phyloP scores from a whole-genome alignment of 2,329 filamentous ascomycete genomes.

The Cladophialophora carrionii region DNA sequence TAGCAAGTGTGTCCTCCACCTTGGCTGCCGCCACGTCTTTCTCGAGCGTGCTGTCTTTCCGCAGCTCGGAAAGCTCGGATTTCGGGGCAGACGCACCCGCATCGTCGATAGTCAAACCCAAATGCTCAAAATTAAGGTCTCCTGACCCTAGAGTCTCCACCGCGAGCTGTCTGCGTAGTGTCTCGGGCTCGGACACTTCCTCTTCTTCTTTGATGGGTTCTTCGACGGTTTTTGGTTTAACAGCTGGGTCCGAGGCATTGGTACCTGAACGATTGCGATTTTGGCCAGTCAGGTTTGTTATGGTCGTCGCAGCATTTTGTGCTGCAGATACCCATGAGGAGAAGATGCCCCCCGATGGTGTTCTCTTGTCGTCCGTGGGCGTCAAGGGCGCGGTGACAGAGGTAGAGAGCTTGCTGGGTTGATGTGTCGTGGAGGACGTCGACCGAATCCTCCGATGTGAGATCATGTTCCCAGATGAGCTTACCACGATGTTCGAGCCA shows the following conservation, averaged over 20 bases:
- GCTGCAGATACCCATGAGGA: slow-evolving; percentile 90
- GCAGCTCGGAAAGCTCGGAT: slow-evolving; percentile 43
- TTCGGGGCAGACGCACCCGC: slow-evolving; percentile 42
- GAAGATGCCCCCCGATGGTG: slow-evolving; percentile 69
- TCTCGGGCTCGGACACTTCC: slow-evolving; percentile 44
- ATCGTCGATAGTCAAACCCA: slow-evolving; percentile 65
- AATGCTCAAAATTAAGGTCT: slow-evolving; percentile 83
- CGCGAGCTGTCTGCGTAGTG: slow-evolving; percentile 69
- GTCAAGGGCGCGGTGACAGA: slow-evolving; percentile 72
- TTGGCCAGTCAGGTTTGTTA: slow-evolving; percentile 66
- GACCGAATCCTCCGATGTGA: slow-evolving; percentile 69
- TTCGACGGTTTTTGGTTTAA: slow-evolving; percentile 40
- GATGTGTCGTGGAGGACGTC: slow-evolving; percentile 55
- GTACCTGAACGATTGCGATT: slow-evolving; percentile 48
- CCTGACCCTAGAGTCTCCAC: slow-evolving; percentile 88
- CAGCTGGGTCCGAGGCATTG: slow-evolving; percentile 41
- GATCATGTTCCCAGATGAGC: slow-evolving; percentile 71
- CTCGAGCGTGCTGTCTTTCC: slow-evolving; percentile 45
- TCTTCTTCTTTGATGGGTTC: slow-evolving; percentile 39
- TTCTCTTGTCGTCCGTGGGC: slow-evolving; percentile 71
- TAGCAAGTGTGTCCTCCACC: slow-evolving; percentile 62
- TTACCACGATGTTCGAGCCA: slow-evolving; percentile 57
- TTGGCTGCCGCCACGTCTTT: slow-evolving; percentile 60
- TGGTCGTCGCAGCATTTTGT: slow-evolving; percentile 84
- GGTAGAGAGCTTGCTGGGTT: slow-evolving; percentile 85